Evolutionary conservation across 495 filamentous ascomycete genomes (phyloP).

Genomic region (Talaromyces adpressus): DNA sequence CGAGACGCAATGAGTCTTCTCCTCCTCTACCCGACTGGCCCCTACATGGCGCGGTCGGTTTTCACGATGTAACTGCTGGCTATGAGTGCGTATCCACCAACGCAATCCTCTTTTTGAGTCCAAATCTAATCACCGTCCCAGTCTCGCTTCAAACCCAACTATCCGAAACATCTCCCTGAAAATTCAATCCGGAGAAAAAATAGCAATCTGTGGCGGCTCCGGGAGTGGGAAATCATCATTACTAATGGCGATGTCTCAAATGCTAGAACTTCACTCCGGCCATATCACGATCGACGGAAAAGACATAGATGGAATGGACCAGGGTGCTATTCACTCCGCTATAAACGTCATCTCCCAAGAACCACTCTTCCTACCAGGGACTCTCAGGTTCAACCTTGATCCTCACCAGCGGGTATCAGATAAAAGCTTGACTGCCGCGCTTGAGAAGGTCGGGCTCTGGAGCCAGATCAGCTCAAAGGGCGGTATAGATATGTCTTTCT

Average conservation of each 20-base stretch:
- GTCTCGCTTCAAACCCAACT: background rate
- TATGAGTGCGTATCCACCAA: slow-evolving; percentile 16
- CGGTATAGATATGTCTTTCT: slow-evolving; percentile 15
- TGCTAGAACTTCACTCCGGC: slow-evolving; percentile 10
- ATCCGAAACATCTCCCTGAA: slow-evolving; percentile 17
- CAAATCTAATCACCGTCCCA: slow-evolving; percentile 5
- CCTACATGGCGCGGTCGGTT: slow-evolving; percentile 15
- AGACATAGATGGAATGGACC: slow-evolving; percentile 15
- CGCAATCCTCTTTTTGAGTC: background rate
- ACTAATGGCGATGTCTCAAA: slow-evolving; percentile 6
- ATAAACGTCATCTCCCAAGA: slow-evolving; percentile 31
- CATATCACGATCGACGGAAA: slow-evolving; percentile 11
- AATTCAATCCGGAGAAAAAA: slow-evolving; percentile 22
- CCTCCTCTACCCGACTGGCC: slow-evolving; percentile 20
- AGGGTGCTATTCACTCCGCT: slow-evolving; percentile 12
- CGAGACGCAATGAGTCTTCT: slow-evolving; percentile 15
- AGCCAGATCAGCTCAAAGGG: slow-evolving; percentile 12
- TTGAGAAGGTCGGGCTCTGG: slow-evolving; percentile 18
- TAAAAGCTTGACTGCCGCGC: slow-evolving; percentile 14
- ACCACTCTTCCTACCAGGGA: slow-evolving; percentile 23
- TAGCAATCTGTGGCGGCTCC: slow-evolving; percentile 31
- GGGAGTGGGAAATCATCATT: slow-evolving; percentile 28
- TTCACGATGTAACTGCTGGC: slow-evolving; percentile 16
- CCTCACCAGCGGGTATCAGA: slow-evolving; percentile 14
- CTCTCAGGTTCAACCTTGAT: slow-evolving; percentile 26